Percentiles rank a stretch among this genome's conserved stretches.
phyloP scores from a whole-genome alignment of 2,329 filamentous ascomycete species.

The Penicillium sp. region DNA sequence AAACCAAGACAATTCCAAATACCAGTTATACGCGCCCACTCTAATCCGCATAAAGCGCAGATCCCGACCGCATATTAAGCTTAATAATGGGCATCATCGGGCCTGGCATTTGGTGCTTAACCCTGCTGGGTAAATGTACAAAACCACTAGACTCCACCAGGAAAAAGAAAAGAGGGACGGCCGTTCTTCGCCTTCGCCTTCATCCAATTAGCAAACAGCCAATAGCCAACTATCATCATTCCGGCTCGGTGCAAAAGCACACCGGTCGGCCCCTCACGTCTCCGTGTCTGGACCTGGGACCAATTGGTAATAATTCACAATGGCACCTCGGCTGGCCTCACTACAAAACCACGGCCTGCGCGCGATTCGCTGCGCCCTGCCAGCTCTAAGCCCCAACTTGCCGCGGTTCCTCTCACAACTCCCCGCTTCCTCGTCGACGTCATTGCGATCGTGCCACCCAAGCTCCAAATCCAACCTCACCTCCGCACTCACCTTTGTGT shows the following conservation, averaged over 20 bases:
- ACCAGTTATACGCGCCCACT: constrained; percentile 2
- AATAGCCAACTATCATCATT: neutral
- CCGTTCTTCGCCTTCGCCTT: neutral
- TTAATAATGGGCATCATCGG: neutral
- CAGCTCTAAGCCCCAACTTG: neutral
- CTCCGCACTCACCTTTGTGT: constrained; percentile 1
- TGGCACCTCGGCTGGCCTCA: constrained; percentile 15
- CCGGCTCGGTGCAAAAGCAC: constrained; percentile 13
- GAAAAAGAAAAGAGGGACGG: too few relatives aligned
- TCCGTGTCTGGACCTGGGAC: constrained; percentile 21
- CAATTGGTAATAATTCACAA: constrained; percentile 24
- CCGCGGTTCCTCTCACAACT: neutral
- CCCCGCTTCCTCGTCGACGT: constrained; percentile 20
- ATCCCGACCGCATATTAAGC: constrained; percentile 6
- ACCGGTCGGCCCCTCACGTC: constrained; percentile 12
- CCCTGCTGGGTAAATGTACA: constrained; percentile 3
- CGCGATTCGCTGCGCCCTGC: constrained; percentile 4
- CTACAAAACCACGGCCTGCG: constrained; percentile 17
- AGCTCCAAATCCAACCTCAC: constrained; percentile 1
- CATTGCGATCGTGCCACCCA: constrained; percentile 12
- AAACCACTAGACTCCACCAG: too few relatives aligned
- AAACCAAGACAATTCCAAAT: constrained; percentile 1
- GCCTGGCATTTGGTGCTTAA: neutral
- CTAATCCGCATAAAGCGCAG: neutral
- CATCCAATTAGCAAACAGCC: constrained; percentile 15